phyloP scores from a whole-genome alignment of 1,284 basidiomycete genomes.

The Irpex sp. region DNA sequence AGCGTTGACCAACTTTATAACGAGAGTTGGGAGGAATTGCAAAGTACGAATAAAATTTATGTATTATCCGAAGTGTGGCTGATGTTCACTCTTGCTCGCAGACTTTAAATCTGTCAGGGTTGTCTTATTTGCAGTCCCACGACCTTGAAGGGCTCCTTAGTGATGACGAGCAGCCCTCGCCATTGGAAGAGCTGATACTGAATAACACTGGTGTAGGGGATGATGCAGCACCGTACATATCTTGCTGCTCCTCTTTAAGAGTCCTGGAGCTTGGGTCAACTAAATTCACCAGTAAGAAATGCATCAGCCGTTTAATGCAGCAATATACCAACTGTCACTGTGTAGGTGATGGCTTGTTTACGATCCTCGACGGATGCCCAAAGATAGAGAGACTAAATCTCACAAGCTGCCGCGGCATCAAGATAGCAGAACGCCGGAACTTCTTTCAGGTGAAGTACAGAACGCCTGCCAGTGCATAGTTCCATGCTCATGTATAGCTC shows the following conservation, averaged over 20 bases:
- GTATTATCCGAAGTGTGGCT: background rate
- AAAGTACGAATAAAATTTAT: slow-evolving; percentile 36
- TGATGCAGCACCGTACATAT: slow-evolving; percentile 46
- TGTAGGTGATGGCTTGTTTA: slow-evolving; percentile 52
- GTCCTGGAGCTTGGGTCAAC: slow-evolving; percentile 55
- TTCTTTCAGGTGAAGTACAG: slow-evolving; percentile 55
- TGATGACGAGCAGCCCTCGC: slow-evolving; percentile 24
- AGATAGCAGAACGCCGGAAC: slow-evolving; percentile 52
- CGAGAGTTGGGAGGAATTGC: slow-evolving; percentile 53
- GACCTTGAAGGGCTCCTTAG: slow-evolving; percentile 47
- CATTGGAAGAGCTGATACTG: slow-evolving; percentile 49
- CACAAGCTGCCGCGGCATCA: slow-evolving; percentile 63
- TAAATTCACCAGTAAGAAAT: slow-evolving; percentile 48
- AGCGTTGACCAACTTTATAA: slow-evolving; percentile 45
- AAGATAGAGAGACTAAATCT: slow-evolving; percentile 52
- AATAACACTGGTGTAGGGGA: slow-evolving; percentile 64
- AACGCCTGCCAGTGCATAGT: background rate
- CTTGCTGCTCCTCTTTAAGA: slow-evolving; percentile 44
- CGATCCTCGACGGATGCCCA: slow-evolving; percentile 55
- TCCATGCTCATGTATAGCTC: no score
- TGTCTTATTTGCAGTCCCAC: slow-evolving; percentile 47
- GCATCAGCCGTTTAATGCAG: no score
- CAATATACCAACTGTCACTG: background rate
- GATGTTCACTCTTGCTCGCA: slow-evolving; percentile 11
- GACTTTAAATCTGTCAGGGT: slow-evolving; percentile 55